Percentiles rank a stretch among this genome's conserved stretches.
Conservation (phyloP, 768 basidiomycete species). For the Lactifluus pinguis region DNA sequence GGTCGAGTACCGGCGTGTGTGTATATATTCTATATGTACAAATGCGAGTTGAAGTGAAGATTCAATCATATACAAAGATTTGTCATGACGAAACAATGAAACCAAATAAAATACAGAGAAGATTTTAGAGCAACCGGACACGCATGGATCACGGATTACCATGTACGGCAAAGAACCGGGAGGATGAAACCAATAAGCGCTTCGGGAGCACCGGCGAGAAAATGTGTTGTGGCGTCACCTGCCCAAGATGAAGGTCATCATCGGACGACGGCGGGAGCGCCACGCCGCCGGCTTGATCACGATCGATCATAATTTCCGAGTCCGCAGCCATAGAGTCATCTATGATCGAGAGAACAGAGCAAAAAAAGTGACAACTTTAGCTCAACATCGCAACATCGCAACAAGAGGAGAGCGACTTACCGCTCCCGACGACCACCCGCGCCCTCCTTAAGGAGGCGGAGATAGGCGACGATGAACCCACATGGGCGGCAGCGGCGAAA, state of each 20-base stretch:
- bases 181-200: constrained; percentile 22
- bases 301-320: constrained; percentile 9
- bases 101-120: neutral
- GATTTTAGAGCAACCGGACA: neutral
- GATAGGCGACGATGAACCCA: constrained; percentile 19
- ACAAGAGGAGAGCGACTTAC: constrained; percentile 21
- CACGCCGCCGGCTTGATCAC: neutral
- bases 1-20: neutral
- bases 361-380: neutral
- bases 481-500: neutral
- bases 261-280: constrained; percentile 37
- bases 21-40: neutral
- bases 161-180: constrained; percentile 4
- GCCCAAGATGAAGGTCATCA: constrained; percentile 52
- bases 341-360: constrained; percentile 15
- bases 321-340: constrained; percentile 42
- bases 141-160: neutral
- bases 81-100: neutral
- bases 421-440: constrained; percentile 26
- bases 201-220: constrained; percentile 47
- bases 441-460: constrained; percentile 20
- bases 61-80: neutral
- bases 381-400: neutral
- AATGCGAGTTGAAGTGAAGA: neutral
- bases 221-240: constrained; percentile 62